A percentile compares a stretch with the other conserved stretches of the same genome.
Evolutionary conservation across 768 basidiomycete species (phyloP).

Genomic region (Dacryopinax primogenitus): DNA sequence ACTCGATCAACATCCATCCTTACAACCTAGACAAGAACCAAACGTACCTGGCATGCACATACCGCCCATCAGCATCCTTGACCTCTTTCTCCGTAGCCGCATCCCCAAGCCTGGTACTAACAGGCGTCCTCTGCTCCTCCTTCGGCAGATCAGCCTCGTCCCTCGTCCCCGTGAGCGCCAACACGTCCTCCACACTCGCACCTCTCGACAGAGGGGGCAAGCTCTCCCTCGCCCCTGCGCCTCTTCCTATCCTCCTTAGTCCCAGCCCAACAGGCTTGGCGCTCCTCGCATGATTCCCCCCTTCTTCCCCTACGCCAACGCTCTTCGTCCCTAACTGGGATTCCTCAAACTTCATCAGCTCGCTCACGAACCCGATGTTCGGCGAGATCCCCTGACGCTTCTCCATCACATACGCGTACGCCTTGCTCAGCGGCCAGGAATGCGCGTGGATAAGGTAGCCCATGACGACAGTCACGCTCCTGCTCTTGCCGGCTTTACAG

Average conservation of each 20-base stretch:
- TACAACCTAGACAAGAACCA: background rate
- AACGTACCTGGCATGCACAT: slow-evolving; percentile 66
- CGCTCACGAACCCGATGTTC: slow-evolving; percentile 94
- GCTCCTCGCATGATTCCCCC: background rate
- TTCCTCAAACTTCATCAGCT: slow-evolving; percentile 94
- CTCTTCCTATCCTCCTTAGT: background rate
- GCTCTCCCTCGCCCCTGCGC: slow-evolving; percentile 8
- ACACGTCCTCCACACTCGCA: background rate
- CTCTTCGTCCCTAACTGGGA: slow-evolving; percentile 70
- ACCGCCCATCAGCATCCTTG: slow-evolving; percentile 70
- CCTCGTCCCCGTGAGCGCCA: slow-evolving; percentile 1
- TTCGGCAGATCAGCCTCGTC: background rate
- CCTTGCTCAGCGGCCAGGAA: slow-evolving; percentile 86
- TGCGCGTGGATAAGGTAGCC: slow-evolving; percentile 96
- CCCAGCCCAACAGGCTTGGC: slow-evolving; percentile 8
- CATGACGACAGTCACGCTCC: slow-evolving; percentile 92
- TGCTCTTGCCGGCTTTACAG: slow-evolving; percentile 90
- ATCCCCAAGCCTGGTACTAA: slow-evolving; percentile 26
- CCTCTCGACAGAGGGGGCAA: slow-evolving; percentile 1
- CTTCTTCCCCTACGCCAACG: slow-evolving; percentile 37
- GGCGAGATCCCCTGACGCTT: slow-evolving; percentile 89
- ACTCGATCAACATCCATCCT: background rate
- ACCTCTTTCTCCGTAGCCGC: slow-evolving; percentile 78
- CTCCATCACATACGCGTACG: slow-evolving; percentile 85
- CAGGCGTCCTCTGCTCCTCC: slow-evolving; percentile 9